Evolutionary conservation across 306 rosid genomes (phyloP).

Genomic region (Abrus pulchellus): DNA sequence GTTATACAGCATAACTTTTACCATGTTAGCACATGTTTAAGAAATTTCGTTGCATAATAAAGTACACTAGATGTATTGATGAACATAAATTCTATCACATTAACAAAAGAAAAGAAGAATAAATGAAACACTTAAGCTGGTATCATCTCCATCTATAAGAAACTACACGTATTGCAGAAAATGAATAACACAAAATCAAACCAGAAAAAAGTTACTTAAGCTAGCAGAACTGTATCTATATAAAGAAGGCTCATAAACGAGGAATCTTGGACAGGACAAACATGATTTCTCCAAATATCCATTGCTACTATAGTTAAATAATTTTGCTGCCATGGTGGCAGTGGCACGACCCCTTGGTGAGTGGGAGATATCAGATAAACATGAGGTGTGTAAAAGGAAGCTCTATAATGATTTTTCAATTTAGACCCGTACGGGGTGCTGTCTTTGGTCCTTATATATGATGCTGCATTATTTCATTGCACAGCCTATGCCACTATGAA

Average conservation of each 20-base stretch:
- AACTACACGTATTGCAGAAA: background rate
- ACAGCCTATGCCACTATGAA: background rate
- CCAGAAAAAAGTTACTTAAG: background rate
- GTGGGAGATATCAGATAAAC: conserved; percentile 45
- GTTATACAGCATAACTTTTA: no score
- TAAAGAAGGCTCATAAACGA: background rate
- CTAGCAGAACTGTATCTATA: background rate
- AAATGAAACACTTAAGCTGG: no score
- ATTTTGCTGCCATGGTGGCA: conserved; percentile 23
- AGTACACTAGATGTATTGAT: no score
- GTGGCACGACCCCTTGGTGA: conserved; percentile 25
- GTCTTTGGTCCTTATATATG: background rate
- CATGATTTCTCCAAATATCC: conserved; percentile 17
- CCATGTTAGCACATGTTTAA: no score
- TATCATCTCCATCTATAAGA: no score
- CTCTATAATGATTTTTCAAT: conserved; percentile 6
- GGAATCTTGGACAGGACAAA: conserved; percentile 31
- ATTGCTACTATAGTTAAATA: conserved; percentile 7
- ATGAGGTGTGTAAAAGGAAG: background rate
- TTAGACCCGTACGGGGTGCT: background rate
- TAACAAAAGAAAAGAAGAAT: no score
- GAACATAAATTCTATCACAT: no score
- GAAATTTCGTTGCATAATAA: no score
- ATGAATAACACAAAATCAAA: no score
- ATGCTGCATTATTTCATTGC: conserved; percentile 8